Base-by-base conservation (phyloP, 305 asterid genomes). In the Salvia sclarea region DNA sequence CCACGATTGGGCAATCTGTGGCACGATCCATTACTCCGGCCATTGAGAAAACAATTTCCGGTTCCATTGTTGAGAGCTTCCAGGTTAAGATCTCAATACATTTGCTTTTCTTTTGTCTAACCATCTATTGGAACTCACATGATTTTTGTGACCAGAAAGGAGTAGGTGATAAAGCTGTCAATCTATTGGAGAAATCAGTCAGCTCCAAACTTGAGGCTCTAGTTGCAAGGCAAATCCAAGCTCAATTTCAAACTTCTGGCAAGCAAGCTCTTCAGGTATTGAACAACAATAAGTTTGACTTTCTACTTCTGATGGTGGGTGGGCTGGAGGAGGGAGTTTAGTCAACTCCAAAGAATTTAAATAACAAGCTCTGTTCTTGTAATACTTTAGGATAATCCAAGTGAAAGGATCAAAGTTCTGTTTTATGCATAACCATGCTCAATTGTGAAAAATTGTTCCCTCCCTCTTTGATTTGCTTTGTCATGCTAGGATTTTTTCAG, bases 261-360 rank as follows among this genome's bases (percentile, higher is more conserved):
- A 92, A 81, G 82, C 98, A 88, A 81, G 92, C 88, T 61, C 95
- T 92, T 75, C 97, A 92, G 93, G 98, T 89, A 76, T 18, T 49
- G 59, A 49, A 53, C 61, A 57, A 13, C 61, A 50, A 22, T 8
- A 55, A 30, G 30, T 25, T 72, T 31, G 3, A 6, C 17, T 22
- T 1, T 41, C n/a, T 21, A 13, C 31, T 21, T 61, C 35, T n/a
- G 50, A 8, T 11, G 41, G 41, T 20, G 6, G 6, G 30, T 57
- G 57, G 50, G 40, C 12, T 0, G 43, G 30, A 12, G 47, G 33
- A 9, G 30, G 35, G 30, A 8, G 8, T 16, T 38, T 47, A 17
- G 68, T 28, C 31, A 7, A 52, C 53, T 58, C 17, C 8, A 8
- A 41, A 21, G 38, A 14, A 13, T 74, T 24, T 16, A 4, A 41